Evolutionary conservation across 192 early-diverging fungal genomes (phyloP).

Genomic region (Geranomyces variabilis): DNA sequence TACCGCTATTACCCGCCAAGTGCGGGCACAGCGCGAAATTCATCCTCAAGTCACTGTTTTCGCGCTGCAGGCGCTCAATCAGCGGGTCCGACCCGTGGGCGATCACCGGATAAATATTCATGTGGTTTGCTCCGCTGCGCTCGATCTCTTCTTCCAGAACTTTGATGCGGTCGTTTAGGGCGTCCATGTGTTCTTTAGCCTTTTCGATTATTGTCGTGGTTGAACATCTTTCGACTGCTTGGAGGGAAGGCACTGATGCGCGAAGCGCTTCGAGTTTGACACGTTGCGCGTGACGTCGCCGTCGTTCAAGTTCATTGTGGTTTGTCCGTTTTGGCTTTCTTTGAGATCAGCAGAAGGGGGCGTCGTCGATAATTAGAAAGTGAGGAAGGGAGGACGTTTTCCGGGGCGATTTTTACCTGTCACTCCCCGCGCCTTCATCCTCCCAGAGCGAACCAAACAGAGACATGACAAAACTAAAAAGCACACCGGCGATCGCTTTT

Average conservation of each 20-base stretch:
- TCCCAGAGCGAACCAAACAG: too few relatives aligned
- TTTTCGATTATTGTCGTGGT: constrained; percentile 26
- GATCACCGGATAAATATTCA: neutral
- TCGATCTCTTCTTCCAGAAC: constrained; percentile 9
- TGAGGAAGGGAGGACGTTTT: too few relatives aligned
- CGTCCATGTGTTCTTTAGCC: constrained; percentile 33
- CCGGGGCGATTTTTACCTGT: too few relatives aligned
- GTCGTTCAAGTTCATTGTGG: constrained; percentile 33
- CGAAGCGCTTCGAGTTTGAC: constrained; percentile 10
- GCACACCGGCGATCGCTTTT: too few relatives aligned
- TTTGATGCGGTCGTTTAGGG: constrained; percentile 4
- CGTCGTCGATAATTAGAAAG: too few relatives aligned
- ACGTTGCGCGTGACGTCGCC: constrained; percentile 23
- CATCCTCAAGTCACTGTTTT: constrained; percentile 27
- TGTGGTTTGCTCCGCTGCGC: neutral
- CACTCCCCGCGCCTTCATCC: too few relatives aligned
- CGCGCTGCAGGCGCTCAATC: constrained; percentile 23
- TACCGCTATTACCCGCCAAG: too few relatives aligned
- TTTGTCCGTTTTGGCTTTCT: constrained; percentile 23
- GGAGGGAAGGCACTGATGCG: constrained; percentile 21
- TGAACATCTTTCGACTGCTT: neutral
- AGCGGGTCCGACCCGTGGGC: constrained; percentile 20
- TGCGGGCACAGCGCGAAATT: neutral
- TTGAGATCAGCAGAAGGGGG: too few relatives aligned
- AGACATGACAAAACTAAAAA: too few relatives aligned